Percentiles rank a stretch among this genome's conserved stretches.
phyloP scores from a whole-genome alignment of 768 basidiomycete species.

The Exsudoporus frostii region DNA sequence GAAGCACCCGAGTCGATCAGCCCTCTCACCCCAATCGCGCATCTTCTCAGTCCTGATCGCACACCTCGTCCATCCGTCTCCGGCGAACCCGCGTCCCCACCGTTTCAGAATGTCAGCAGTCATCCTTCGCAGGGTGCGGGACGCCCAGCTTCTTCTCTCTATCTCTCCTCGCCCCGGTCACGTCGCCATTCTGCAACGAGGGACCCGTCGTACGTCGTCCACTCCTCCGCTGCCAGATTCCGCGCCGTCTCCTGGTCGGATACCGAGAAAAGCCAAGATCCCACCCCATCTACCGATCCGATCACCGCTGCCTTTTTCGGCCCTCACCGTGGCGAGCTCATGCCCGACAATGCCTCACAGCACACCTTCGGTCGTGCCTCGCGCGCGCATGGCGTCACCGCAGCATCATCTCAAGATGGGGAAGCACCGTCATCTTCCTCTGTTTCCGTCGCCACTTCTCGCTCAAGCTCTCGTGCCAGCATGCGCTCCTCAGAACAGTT shows the following conservation, averaged over 20 bases:
- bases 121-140: slow-evolving; percentile 32
- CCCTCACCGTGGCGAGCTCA: slow-evolving; percentile 24
- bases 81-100: slow-evolving; percentile 3
- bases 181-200: slow-evolving; percentile 15
- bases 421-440: slow-evolving; percentile 41
- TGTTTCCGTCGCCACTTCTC: slow-evolving; percentile 39
- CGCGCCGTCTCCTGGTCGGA: slow-evolving; percentile 19
- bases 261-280: slow-evolving; percentile 37
- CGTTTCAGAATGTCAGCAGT: slow-evolving; percentile 26
- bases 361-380: slow-evolving; percentile 50
- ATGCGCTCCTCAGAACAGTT: slow-evolving; percentile 37
- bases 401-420: slow-evolving; percentile 23
- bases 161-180: slow-evolving; percentile 11
- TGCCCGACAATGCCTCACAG: slow-evolving; percentile 44
- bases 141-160: slow-evolving; percentile 21
- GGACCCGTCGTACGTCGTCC: not conserved
- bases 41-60: slow-evolving; percentile 33
- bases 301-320: slow-evolving; percentile 19
- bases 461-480: slow-evolving; percentile 32
- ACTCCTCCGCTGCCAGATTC: slow-evolving; percentile 2
- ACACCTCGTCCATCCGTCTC: slow-evolving; percentile 47
- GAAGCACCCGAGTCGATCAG: slow-evolving; percentile 32
- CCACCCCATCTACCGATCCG: slow-evolving; percentile 33
- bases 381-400: slow-evolving; percentile 18
- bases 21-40: slow-evolving; percentile 33